Evolutionary conservation across 202 grass and related monocot species (phyloP).

Genomic region (Cymbopogon flexuosus): DNA sequence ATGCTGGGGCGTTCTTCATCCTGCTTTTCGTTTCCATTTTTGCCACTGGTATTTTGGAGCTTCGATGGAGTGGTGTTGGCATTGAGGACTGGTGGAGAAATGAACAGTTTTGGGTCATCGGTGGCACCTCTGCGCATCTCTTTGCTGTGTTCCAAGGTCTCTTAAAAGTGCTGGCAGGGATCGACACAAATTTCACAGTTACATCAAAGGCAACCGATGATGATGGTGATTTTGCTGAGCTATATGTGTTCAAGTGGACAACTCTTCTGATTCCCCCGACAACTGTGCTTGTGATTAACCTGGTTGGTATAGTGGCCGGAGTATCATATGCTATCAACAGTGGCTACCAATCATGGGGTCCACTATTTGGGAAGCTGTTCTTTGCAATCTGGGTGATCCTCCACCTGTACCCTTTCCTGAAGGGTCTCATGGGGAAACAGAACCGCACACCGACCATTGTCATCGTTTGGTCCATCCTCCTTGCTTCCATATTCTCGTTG

Average conservation of each 20-base stretch:
- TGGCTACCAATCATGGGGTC: conserved; percentile 92
- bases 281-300: conserved; percentile 78
- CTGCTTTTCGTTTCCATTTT: conserved; percentile 86
- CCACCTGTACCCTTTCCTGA: conserved; percentile 90
- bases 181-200: conserved; percentile 93
- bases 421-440: conserved; percentile 84
- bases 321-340: conserved; percentile 91
- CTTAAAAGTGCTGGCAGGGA: conserved; percentile 77
- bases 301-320: conserved; percentile 87
- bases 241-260: conserved; percentile 94
- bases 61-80: conserved; percentile 83
- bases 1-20: conserved; percentile 88
- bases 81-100: conserved; percentile 98
- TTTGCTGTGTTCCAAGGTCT: conserved; percentile 94
- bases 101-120: conserved; percentile 95
- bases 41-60: conserved; percentile 75
- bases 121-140: conserved; percentile 92
- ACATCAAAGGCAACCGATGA: conserved; percentile 86
- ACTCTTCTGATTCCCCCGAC: conserved; percentile 79
- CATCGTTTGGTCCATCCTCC: conserved; percentile 87
- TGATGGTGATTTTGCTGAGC: conserved; percentile 80
- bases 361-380: conserved; percentile 78
- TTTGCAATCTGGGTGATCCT: conserved; percentile 91
- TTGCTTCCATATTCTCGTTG: conserved; percentile 88
- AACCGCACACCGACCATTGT: conserved; percentile 88